These are phyloP conservation scores for Paraphoma chrysanthemicola DNA, from an alignment of 2,329 filamentous ascomycete species.

Conservation along the genomic window DNA sequence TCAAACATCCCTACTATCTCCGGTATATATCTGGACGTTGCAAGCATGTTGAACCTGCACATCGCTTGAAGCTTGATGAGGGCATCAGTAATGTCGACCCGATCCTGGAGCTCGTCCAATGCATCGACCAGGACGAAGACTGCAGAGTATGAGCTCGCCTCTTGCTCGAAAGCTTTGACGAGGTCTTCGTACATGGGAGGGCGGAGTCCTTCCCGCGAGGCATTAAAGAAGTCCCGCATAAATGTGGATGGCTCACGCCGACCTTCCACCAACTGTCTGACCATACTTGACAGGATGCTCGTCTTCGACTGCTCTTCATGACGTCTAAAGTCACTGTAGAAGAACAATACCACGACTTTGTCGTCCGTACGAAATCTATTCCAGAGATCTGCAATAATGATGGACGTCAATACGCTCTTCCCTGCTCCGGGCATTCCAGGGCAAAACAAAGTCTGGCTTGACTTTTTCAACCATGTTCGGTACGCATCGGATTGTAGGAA, in stretches of 20 bases:
- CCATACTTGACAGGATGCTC: background rate
- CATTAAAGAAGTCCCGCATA: background rate
- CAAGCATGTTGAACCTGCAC: slow-evolving; percentile 8
- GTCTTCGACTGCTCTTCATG: background rate
- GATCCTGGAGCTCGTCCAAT: background rate
- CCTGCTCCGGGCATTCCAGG: slow-evolving; percentile 33
- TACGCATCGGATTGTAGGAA: slow-evolving; percentile 16
- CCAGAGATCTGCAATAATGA: slow-evolving; percentile 19
- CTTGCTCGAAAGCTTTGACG: background rate
- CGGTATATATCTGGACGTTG: slow-evolving; percentile 18
- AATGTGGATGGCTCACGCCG: background rate
- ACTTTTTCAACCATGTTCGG: slow-evolving; percentile 14
- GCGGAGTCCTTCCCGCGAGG: background rate
- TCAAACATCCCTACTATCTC: slow-evolving; percentile 14
- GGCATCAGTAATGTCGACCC: background rate
- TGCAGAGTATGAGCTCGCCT: background rate
- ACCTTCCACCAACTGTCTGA: background rate
- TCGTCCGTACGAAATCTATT: background rate
- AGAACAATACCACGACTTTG: background rate
- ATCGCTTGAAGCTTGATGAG: background rate
- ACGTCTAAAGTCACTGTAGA: background rate
- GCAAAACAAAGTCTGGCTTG: slow-evolving; percentile 25
- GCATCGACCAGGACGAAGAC: background rate
- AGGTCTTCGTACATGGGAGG: background rate
- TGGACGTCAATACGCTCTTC: slow-evolving; percentile 35